phyloP scores from a whole-genome alignment of 306 rosid species.

The Prunus padus region DNA sequence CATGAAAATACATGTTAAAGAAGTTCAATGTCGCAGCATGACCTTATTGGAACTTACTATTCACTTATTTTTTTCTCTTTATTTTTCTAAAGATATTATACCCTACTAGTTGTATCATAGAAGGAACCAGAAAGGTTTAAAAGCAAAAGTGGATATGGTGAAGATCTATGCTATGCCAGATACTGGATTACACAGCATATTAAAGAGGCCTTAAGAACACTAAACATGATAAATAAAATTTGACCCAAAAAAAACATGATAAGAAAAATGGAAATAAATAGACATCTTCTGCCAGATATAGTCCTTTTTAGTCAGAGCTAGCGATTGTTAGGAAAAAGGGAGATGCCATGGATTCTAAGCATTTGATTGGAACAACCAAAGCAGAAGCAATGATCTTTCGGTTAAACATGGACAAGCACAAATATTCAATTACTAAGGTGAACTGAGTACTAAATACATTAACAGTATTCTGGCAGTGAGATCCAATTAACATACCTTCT shows the following conservation, averaged over 20 bases:
- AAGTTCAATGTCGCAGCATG: not conserved
- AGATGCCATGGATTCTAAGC: not conserved
- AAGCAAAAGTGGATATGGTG: not conserved
- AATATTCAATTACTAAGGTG: not conserved
- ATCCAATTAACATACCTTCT: constrained; percentile 54
- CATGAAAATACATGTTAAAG: constrained; percentile 4
- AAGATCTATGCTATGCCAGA: not conserved
- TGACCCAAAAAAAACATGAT: too few species aligned
- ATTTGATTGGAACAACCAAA: not conserved
- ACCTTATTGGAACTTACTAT: not conserved
- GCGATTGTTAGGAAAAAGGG: too few species aligned
- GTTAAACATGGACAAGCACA: too few species aligned
- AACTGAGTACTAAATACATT: not conserved
- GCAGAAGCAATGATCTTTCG: too few species aligned
- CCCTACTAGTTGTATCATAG: not conserved
- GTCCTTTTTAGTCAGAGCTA: too few species aligned
- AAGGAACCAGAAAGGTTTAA: not conserved
- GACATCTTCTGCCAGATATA: not conserved
- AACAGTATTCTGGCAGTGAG: not conserved
- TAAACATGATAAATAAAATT: not conserved
- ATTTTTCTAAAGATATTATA: not conserved
- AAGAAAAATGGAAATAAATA: not conserved
- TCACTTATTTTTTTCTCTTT: not conserved
- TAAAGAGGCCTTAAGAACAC: not conserved
- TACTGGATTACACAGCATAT: not conserved